Percentiles rank a stretch among this genome's conserved stretches.
These are phyloP conservation scores for Pythium brachiatum DNA, from an alignment of 352 stramenopile genomes.

Conservation along the genomic window DNA sequence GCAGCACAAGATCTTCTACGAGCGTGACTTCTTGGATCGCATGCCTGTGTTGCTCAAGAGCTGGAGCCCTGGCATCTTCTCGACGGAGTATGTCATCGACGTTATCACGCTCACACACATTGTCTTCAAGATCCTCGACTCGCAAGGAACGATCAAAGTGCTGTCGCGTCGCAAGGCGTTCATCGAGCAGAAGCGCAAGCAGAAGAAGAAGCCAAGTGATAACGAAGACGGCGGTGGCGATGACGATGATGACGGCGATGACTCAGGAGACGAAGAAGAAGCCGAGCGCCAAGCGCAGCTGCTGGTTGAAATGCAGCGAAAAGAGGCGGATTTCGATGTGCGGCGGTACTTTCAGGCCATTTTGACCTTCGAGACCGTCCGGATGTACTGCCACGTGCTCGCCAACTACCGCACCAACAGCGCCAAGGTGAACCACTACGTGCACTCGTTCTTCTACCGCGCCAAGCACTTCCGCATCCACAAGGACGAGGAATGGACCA, in stretches of 20 bases:
- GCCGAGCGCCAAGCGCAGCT: slow-evolving; percentile 62
- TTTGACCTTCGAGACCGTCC: slow-evolving; percentile 75
- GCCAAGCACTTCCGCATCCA: slow-evolving; percentile 80
- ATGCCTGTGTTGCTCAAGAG: slow-evolving; percentile 78
- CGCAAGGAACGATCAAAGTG: slow-evolving; percentile 84
- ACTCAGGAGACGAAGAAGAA: slow-evolving; percentile 76
- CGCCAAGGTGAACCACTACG: slow-evolving; percentile 86
- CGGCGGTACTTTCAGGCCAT: slow-evolving; percentile 81
- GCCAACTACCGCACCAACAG: slow-evolving; percentile 71
- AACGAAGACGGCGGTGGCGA: slow-evolving; percentile 30
- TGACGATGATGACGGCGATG: slow-evolving; percentile 39
- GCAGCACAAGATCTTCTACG: slow-evolving; percentile 88
- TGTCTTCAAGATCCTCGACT: slow-evolving; percentile 84
- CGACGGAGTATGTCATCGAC: slow-evolving; percentile 64
- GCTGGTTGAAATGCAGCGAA: slow-evolving; percentile 82
- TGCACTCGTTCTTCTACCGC: slow-evolving; percentile 87
- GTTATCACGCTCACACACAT: slow-evolving; percentile 87
- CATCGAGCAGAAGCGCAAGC: slow-evolving; percentile 45
- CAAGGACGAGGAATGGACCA: slow-evolving; percentile 69
- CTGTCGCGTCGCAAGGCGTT: slow-evolving; percentile 67
- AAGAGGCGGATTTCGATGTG: slow-evolving; percentile 85
- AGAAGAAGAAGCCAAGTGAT: slow-evolving; percentile 50
- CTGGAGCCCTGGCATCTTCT: slow-evolving; percentile 67
- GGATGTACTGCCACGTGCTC: slow-evolving; percentile 82
- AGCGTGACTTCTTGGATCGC: slow-evolving; percentile 84